Percentiles rank a stretch among this genome's conserved stretches.
Evolutionary conservation across 257 asterid genomes (phyloP).

Genomic region (Forsythia suspensa): DNA sequence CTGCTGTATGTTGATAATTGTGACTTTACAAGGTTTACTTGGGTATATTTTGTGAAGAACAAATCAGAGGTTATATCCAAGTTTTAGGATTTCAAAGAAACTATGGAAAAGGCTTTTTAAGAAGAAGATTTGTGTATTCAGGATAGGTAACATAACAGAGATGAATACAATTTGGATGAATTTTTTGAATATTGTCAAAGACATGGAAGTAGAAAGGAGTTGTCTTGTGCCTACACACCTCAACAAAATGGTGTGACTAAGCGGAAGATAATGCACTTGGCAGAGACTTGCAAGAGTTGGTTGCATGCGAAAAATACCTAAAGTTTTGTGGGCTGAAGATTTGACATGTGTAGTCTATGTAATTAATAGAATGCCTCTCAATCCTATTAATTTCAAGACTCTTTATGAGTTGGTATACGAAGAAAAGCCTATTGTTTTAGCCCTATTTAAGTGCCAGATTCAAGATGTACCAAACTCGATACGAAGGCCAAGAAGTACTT

Average conservation of each 20-base stretch:
- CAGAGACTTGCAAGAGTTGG: neutral
- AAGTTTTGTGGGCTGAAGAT: neutral
- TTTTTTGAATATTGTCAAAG: neutral
- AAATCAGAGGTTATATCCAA: constrained; percentile 12
- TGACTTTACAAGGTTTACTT: constrained; percentile 18
- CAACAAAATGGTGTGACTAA: neutral
- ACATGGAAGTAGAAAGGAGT: neutral
- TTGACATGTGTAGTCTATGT: constrained; percentile 4
- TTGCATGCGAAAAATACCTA: neutral
- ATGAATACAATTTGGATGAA: neutral
- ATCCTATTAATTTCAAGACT: neutral
- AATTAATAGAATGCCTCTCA: neutral
- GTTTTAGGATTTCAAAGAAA: neutral
- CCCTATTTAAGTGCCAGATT: too few species aligned
- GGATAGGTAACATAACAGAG: too few species aligned
- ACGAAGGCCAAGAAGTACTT: too few species aligned
- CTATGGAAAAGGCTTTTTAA: too few species aligned
- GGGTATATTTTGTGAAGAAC: constrained; percentile 17
- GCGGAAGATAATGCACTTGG: neutral
- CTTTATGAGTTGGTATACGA: neutral
- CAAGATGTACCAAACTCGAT: too few species aligned
- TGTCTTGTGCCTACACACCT: neutral
- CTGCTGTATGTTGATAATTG: constrained; percentile 3
- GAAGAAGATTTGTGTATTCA: too few species aligned
- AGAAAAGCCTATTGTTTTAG: too few species aligned